A percentile compares a stretch with the other conserved stretches of the same genome.
phyloP scores from a whole-genome alignment of 2,329 filamentous ascomycete species.

The Hypomyces rosellus region DNA sequence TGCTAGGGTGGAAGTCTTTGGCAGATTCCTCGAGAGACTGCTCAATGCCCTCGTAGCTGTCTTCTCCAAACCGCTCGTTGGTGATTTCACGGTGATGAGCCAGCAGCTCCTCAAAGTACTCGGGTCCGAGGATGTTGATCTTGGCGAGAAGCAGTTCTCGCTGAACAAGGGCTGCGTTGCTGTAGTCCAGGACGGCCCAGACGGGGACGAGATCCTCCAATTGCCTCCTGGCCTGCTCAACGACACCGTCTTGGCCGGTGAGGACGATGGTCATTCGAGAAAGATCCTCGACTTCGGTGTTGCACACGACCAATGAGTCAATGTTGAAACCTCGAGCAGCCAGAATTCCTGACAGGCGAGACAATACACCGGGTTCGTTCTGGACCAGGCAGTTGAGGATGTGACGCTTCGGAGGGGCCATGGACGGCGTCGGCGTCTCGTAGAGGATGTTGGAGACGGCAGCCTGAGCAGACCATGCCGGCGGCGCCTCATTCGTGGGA shows the following conservation, averaged over 20 bases:
- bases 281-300: constrained; percentile 92
- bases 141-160: constrained; percentile 92
- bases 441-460: constrained; percentile 98
- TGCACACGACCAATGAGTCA: constrained; percentile 95
- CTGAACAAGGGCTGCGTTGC: constrained; percentile 84
- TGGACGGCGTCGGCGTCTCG: constrained; percentile 84
- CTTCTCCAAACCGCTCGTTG: constrained; percentile 38
- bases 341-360: constrained; percentile 91
- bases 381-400: constrained; percentile 97
- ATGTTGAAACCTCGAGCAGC: constrained; percentile 98
- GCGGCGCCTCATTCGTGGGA: constrained; percentile 68
- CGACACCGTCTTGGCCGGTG: constrained; percentile 90
- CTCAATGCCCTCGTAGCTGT: constrained; percentile 35
- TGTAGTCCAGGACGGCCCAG: constrained; percentile 98
- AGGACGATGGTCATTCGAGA: constrained; percentile 99
- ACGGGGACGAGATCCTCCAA: constrained; percentile 95
- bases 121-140: constrained; percentile 90
- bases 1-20: constrained; percentile 82
- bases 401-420: constrained; percentile 83
- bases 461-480: constrained; percentile 83
- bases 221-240: constrained; percentile 93
- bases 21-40: constrained; percentile 40
- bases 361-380: constrained; percentile 96
- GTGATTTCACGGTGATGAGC: constrained; percentile 90
- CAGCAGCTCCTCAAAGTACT: constrained; percentile 96